These are phyloP conservation scores for Emericellopsis cladophorae DNA, from an alignment of 2,329 filamentous ascomycete genomes.

Conservation along the genomic window DNA sequence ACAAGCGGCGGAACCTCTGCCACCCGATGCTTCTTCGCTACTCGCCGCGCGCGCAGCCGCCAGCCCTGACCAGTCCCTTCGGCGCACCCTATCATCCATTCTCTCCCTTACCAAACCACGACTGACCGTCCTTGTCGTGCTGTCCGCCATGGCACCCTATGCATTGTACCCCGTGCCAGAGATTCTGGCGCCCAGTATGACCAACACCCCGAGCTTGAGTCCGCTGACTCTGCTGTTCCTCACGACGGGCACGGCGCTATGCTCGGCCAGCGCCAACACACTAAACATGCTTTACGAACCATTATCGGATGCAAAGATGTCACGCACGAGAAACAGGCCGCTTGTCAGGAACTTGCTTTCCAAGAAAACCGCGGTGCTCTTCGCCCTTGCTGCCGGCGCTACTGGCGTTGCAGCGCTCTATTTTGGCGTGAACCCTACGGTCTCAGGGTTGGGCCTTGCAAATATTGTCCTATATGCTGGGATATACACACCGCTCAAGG, in stretches of 20 bases:
- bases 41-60: constrained; percentile 38
- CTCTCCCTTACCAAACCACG: constrained; percentile 93
- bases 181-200: constrained; percentile 57
- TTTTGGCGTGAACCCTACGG: constrained; percentile 87
- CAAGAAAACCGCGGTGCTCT: constrained; percentile 57
- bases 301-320: constrained; percentile 83
- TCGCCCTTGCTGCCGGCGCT: constrained; percentile 62
- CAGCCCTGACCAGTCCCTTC: constrained; percentile 36
- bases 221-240: constrained; percentile 88
- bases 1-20: constrained; percentile 14
- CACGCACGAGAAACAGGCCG: constrained; percentile 79
- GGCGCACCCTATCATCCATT: constrained; percentile 63
- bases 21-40: constrained; percentile 40
- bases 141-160: constrained; percentile 84
- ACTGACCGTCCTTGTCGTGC: constrained; percentile 78
- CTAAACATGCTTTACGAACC: constrained; percentile 97
- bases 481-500: constrained; percentile 86
- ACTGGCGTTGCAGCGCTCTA: constrained; percentile 64
- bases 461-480: constrained; percentile 89
- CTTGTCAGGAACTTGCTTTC: constrained; percentile 73
- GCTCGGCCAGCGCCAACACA: constrained; percentile 82
- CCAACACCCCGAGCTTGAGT: constrained; percentile 67
- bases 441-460: constrained; percentile 67
- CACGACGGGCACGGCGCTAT: constrained; percentile 77
- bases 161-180: constrained; percentile 86